Evolutionary conservation across 164 flowering plant genomes (phyloP), one percentile per base, ranked within the genome.

Genomic region (Stephania cephalantha): DNA sequence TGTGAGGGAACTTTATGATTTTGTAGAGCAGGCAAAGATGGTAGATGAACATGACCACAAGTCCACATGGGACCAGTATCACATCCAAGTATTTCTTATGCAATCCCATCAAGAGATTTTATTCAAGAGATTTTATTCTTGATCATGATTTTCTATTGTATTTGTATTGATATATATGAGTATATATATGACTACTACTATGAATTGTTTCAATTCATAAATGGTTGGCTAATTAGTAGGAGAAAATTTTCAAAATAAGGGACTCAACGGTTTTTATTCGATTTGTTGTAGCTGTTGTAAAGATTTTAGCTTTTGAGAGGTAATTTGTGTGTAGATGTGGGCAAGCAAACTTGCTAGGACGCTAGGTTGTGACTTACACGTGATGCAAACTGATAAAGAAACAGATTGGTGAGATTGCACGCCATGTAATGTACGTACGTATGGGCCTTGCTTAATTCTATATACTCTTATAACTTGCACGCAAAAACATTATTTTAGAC

Each of bases 1-100:
- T 85, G 1, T 86, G 70, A 1, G 89, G 85, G 68, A 9, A 45
- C 71, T 73, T 82, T 12, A 84, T 79, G 83, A 79, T 84, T 82
- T 86, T 86, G 76, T 87, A 82, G 42, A 90, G 84, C 9, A 90
- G 90, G 78, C 74, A 77, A 58, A 90, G 82, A 82, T 92, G 89
- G 78, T 90, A 90, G 7, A 76, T 81, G 70, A 82, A 75, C 95
- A 92, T 87, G 83, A 90, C 69, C 18, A 81, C 6, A 25, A 92
- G 74, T 18, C 95, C 89, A 72, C 71, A 46, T 61, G 95, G 93
- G 25, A 90, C 97, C 75, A 89, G 71, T 17, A 85, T 9, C 76
- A 86, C 1, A 79, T 92, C 97, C n/a, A 92, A 73, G 81, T 84
- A 74, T 44, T 85, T 88, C 80, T 85, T 82, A 70, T 78, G 74